Evolutionary conservation across 2,329 filamentous ascomycete species (phyloP), one percentile per base, ranked within the genome.

Genomic region (Elsinoe batatas): DNA sequence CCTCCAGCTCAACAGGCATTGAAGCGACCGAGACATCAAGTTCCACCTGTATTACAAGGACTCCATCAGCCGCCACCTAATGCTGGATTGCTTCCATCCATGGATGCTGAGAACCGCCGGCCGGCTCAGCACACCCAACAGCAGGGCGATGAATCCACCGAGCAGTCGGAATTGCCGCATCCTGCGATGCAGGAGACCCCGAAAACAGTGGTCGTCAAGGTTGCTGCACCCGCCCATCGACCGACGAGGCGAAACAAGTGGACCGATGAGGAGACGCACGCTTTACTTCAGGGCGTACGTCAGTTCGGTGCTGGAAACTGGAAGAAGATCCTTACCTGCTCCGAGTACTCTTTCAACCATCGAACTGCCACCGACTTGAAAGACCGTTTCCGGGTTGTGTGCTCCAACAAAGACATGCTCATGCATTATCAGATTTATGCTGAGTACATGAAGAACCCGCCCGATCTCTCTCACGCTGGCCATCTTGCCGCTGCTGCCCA

Each of bases 41-140:
- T 77, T 49, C 75, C 74, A 11, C 75, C 75, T 6, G 67, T 76
- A 13, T 67, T 84, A 10, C 81, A 81, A 62, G 80, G 80, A 6
- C 67, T 84, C 42, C 80, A 83, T 66, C 80, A 84, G 59, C 81
- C 81, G 2, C 81, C 81, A 12, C 80, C 80, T 7, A 78, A 82
- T 64, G 79, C 79, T 44, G 76, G 78, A 11, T 67, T 83, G 5
- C 76, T 84, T 47, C 81, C 81, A 5, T 79, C 79, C 3, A 84
- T 84, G 55, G 79, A 78, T 60, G 72, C 76, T 30, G 76, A 77
- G 33, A 56, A 58, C 3, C 22, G 36, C 22, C 56, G 58, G 30
- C 17, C 53, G n/a, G 13, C 37, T 18, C 51, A 54, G 22, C 36
- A 43, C 7, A 42, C 15, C 13, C 51, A 43, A 38, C 32, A 43